Base-by-base conservation (phyloP, 768 basidiomycete species). In the Agaricus subrufescens region DNA sequence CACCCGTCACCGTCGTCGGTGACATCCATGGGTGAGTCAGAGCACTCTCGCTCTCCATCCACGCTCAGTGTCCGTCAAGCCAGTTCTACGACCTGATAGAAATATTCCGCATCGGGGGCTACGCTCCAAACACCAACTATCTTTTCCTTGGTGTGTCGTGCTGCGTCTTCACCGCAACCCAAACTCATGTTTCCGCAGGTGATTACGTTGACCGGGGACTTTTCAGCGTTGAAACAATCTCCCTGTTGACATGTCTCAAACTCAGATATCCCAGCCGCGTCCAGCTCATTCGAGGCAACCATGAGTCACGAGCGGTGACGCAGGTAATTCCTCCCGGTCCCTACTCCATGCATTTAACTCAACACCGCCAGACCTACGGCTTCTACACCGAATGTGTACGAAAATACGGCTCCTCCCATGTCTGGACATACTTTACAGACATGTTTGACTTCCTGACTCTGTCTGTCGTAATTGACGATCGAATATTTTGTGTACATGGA, bases 11-110 rank as follows among this genome's bases (percentile, higher is more conserved):
- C 1, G 97, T 99, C 29, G 97, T 98, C 39, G 97, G 97, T 50
- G 97, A 99, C 69, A 98, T 99, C 48, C 97, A 99, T 69, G 97
- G 94, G 94, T 97, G 74, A 81, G 91, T 75, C 66, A 63, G 59
- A 38, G 53, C 42, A 52, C 47, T 2, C 50, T 54, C 34, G 43
- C 30, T 23, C 47, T 49, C 44, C 50, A 56, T 37, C 29, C 53
- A 56, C 61, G 63, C 69, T 75, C 63, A 78, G 71, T 66, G 61
- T 63, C 63, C 65, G n/a, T 61, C 71, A 84, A 97, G 96, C 58
- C 96, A 99, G 82, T 99, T 99, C 73, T 96, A 98, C 76, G 96
- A 99, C 77, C 82, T 99, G 64, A 91, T 98, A 70, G 96, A 99
- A 72, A 98, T 98, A 68, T 99, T 99, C 66, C 85, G 95, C 49